These are phyloP conservation scores for Globisporangium acanthophoron DNA, from an alignment of 352 stramenopile species.

Conservation along the genomic window DNA sequence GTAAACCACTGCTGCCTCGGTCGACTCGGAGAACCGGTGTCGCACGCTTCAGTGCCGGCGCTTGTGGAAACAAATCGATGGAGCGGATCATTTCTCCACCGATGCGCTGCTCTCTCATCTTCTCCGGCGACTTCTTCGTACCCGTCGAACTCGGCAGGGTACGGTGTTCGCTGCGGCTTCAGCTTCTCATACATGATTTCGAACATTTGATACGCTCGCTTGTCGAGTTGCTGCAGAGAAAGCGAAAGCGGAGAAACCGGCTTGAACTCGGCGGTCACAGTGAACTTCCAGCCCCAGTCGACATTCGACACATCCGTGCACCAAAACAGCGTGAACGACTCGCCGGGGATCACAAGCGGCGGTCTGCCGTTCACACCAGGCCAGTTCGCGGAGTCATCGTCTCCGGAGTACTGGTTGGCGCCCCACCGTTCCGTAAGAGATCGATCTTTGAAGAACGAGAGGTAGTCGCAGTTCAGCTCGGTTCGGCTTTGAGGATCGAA, in stretches of 20 bases:
- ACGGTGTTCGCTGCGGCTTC: constrained; percentile 31
- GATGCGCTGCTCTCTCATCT: constrained; percentile 1
- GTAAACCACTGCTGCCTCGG: constrained; percentile 13
- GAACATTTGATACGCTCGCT: constrained; percentile 53
- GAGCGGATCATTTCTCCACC: constrained; percentile 19
- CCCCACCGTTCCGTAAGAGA: constrained; percentile 60
- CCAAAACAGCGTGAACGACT: constrained; percentile 84
- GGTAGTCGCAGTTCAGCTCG: constrained; percentile 72
- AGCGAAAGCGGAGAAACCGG: constrained; percentile 37
- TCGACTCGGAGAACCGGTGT: too few species aligned
- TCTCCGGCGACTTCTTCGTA: constrained; percentile 25
- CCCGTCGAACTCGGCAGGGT: constrained; percentile 43
- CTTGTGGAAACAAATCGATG: constrained; percentile 20
- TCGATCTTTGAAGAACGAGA: constrained; percentile 85
- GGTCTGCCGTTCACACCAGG: constrained; percentile 54
- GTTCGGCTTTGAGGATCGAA: constrained; percentile 69
- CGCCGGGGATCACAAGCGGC: constrained; percentile 64
- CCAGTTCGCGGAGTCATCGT: constrained; percentile 70
- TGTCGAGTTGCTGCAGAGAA: constrained; percentile 49
- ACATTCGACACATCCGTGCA: constrained; percentile 81
- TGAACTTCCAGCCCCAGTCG: constrained; percentile 88
- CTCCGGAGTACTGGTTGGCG: constrained; percentile 56
- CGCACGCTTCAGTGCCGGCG: background rate
- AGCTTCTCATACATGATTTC: constrained; percentile 67
- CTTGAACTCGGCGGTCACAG: constrained; percentile 56